Evolutionary conservation across 768 basidiomycete species (phyloP).

Genomic region (Tricholoma terreum): DNA sequence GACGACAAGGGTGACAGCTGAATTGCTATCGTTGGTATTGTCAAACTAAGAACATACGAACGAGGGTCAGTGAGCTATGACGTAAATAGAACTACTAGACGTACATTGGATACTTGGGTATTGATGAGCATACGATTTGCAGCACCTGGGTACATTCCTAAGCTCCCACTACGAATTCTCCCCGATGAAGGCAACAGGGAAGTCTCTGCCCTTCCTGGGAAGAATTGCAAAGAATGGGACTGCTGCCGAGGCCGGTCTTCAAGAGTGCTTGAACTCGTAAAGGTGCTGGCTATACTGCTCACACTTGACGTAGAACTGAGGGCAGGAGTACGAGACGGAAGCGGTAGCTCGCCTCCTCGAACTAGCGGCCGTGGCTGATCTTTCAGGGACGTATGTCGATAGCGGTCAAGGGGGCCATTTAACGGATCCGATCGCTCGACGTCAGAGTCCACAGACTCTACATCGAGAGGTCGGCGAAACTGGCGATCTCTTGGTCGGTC

Average conservation of each 20-base stretch:
- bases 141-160: conserved; percentile 43
- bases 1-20: conserved; percentile 65
- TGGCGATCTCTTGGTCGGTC: conserved; percentile 40
- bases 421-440: conserved; percentile 49
- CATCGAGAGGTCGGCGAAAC: conserved; percentile 31
- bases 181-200: conserved; percentile 29
- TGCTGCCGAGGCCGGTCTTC: conserved; percentile 39
- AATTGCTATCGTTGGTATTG: conserved; percentile 13
- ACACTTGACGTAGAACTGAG: conserved; percentile 36
- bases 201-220: conserved; percentile 24
- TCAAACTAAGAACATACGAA: conserved; percentile 1
- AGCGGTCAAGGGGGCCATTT: conserved; percentile 38
- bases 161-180: conserved; percentile 59
- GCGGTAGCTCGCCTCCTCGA: conserved; percentile 59
- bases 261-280: conserved; percentile 32
- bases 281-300: conserved; percentile 36
- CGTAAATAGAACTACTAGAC: conserved; percentile 8
- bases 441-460: conserved; percentile 46
- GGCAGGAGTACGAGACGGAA: conserved; percentile 52
- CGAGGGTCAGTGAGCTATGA: not conserved
- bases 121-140: conserved; percentile 34
- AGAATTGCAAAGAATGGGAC: conserved; percentile 37
- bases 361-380: conserved; percentile 40
- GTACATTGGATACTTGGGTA: conserved; percentile 29
- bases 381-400: conserved; percentile 48